Evolutionary conservation across 2,329 filamentous ascomycete species (phyloP).

Genomic region (Diaporthe sp.): DNA sequence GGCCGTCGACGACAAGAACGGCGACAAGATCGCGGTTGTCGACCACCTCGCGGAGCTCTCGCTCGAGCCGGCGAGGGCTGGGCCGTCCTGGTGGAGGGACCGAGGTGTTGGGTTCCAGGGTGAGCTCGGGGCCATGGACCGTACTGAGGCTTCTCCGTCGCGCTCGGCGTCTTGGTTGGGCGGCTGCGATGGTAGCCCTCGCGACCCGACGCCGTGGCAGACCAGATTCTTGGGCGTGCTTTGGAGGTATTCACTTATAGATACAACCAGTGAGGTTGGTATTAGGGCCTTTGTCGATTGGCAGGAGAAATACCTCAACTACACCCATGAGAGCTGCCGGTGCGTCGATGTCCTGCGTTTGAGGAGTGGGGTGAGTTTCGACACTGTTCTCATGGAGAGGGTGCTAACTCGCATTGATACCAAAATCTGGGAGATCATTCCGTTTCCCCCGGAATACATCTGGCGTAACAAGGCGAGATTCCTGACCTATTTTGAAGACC

Average conservation of each 20-base stretch:
- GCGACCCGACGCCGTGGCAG: not conserved
- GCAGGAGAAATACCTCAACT: not conserved
- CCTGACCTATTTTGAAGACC: not conserved
- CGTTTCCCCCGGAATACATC: not conserved
- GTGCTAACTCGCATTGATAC: not conserved
- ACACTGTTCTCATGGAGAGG: not conserved
- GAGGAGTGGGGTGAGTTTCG: not conserved
- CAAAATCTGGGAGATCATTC: not conserved
- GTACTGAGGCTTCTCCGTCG: not conserved
- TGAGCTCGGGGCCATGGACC: not conserved
- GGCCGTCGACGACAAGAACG: too few relatives aligned
- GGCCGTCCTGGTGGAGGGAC: not conserved
- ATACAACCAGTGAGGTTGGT: not conserved
- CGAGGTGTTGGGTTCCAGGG: not conserved
- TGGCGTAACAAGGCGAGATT: not conserved
- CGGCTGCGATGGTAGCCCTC: not conserved
- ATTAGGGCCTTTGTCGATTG: not conserved
- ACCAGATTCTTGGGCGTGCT: not conserved
- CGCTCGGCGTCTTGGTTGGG: not conserved
- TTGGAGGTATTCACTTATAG: not conserved
- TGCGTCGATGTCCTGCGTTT: not conserved
- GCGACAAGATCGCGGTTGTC: not conserved
- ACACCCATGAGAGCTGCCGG: not conserved
- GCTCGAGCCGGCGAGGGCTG: accelerated
- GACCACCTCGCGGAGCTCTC: not conserved